These are phyloP conservation scores for Pilatotrama ljubarskyi DNA, from an alignment of 768 basidiomycete genomes.

Conservation along the genomic window DNA sequence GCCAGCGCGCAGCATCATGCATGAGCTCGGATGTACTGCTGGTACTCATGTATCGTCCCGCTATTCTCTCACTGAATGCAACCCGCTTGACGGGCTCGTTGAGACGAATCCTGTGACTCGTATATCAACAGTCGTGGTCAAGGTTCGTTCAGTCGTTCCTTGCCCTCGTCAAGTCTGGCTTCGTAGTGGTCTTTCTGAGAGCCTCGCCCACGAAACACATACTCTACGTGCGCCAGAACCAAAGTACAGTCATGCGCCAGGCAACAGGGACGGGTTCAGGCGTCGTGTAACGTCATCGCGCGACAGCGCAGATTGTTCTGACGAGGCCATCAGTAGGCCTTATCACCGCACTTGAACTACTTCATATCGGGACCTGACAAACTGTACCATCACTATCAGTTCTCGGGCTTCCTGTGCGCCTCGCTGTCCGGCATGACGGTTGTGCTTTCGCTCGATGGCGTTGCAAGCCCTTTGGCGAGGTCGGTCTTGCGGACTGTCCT, in stretches of 20 bases:
- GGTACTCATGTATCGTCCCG: neutral
- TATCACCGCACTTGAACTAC: slow-evolving; percentile 1
- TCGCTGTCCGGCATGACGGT: neutral
- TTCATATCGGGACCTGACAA: neutral
- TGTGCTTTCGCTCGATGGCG: neutral
- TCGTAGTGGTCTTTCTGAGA: neutral
- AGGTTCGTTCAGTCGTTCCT: neutral
- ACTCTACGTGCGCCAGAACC: neutral
- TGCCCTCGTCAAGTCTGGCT: neutral
- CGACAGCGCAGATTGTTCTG: neutral
- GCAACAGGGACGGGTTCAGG: neutral
- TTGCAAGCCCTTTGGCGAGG: neutral
- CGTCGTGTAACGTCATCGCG: neutral
- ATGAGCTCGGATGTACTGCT: neutral
- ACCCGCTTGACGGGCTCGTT: neutral
- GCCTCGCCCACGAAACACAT: neutral
- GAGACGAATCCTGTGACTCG: neutral
- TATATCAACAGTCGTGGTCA: neutral
- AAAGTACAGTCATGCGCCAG: slow-evolving; percentile 6
- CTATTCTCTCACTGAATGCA: neutral
- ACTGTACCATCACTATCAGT: neutral
- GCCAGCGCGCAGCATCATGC: neutral
- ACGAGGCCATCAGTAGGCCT: neutral
- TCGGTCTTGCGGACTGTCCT: neutral
- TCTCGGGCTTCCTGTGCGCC: slow-evolving; percentile 4